Percentiles rank a stretch among this genome's conserved stretches.
Evolutionary conservation across 768 basidiomycete species (phyloP).

Genomic region (Trametes villosa): DNA sequence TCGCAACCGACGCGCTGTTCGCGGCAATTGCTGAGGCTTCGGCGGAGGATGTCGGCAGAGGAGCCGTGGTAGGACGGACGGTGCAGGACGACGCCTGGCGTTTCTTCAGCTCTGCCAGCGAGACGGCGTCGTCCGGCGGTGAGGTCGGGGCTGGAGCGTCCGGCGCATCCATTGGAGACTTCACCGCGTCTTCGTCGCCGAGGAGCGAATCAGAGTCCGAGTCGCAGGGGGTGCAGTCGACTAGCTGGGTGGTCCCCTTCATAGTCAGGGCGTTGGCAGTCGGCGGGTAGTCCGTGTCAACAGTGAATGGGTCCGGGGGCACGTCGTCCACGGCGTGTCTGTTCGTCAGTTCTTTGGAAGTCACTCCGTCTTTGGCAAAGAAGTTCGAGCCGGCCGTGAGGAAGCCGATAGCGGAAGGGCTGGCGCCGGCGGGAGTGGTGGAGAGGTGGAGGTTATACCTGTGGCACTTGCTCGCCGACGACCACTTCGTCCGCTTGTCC

Average conservation of each 20-base stretch:
- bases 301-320: background rate
- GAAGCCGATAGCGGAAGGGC: background rate
- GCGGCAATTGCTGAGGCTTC: background rate
- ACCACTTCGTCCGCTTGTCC: background rate
- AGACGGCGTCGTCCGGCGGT: background rate
- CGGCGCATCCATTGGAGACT: background rate
- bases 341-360: background rate
- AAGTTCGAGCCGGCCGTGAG: slow-evolving; percentile 3
- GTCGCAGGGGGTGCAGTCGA: too few relatives aligned
- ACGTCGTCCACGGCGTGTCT: background rate
- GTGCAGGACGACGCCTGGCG: background rate
- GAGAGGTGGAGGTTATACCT: slow-evolving; percentile 1
- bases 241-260: too few relatives aligned
- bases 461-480: slow-evolving; percentile 2
- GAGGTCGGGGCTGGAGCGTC: background rate
- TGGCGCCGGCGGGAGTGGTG: background rate
- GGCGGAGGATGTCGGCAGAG: background rate
- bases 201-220: too few relatives aligned
- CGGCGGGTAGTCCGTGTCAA: background rate
- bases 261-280: background rate
- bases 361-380: background rate
- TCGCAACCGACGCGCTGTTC: background rate
- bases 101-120: background rate
- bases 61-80: background rate
- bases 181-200: background rate